These are phyloP conservation scores for Ogataea ramenticola DNA, from an alignment of 805 yeast genomes.

Conservation along the genomic window DNA sequence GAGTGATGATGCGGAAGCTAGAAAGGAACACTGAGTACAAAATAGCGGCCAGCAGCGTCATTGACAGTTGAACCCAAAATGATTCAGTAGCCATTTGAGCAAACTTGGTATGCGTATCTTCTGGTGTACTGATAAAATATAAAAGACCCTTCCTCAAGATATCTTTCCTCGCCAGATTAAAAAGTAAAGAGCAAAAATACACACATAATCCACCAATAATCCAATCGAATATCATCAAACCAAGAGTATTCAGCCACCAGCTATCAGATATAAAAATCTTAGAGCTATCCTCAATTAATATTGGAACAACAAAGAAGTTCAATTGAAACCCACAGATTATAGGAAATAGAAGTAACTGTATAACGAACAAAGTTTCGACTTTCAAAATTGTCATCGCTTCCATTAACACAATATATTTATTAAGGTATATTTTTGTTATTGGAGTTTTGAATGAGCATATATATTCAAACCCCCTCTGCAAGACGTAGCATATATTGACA, in stretches of 20 bases:
- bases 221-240: conserved; percentile 38
- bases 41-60: no score
- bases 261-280: conserved; percentile 4
- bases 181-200: conserved; percentile 80
- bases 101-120: conserved; percentile 82
- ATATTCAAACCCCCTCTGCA: no score
- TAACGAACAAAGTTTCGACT: no score
- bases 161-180: conserved; percentile 68
- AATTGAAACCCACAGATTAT: conserved; percentile 75
- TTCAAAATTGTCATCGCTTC: no score
- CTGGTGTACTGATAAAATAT: conserved; percentile 88
- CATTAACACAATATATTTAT: no score
- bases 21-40: no score
- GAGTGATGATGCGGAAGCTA: no score
- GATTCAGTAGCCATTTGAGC: conserved; percentile 85
- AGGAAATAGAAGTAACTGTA: conserved; percentile 84
- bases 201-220: conserved; percentile 74
- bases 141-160: conserved; percentile 84
- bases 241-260: conserved; percentile 6
- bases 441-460: no score
- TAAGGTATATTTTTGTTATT: no score
- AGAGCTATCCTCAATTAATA: conserved; percentile 24
- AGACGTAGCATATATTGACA: no score
- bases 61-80: conserved; percentile 59
- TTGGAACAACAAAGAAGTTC: conserved; percentile 61